These are phyloP conservation scores for Solanum medicagineum DNA, from an alignment of 257 asterid genomes.

Conservation along the genomic window DNA sequence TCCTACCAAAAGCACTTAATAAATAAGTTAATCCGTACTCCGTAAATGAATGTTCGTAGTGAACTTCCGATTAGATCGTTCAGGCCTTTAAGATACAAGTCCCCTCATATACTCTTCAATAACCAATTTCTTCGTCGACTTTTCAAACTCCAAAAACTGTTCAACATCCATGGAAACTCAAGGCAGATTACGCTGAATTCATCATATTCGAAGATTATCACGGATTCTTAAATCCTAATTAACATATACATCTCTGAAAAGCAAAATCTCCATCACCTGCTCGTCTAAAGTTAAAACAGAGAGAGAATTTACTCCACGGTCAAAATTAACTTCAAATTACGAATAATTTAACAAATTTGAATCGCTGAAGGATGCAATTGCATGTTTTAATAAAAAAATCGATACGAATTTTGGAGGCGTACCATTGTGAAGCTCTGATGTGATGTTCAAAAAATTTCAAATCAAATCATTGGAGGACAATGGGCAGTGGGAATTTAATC, in stretches of 20 bases:
- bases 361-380: not conserved
- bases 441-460: not conserved
- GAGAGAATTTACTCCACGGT: not conserved
- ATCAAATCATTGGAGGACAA: not conserved
- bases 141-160: not conserved
- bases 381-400: not conserved
- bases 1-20: not conserved
- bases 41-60: not conserved
- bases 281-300: not conserved
- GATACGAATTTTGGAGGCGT: not conserved
- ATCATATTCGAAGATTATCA: not conserved
- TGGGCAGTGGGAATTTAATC: not conserved
- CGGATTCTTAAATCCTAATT: not conserved
- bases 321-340: not conserved
- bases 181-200: not conserved
- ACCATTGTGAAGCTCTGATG: conserved; percentile 38
- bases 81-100: not conserved
- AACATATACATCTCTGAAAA: not conserved
- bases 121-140: not conserved
- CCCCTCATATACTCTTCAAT: not conserved
- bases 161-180: not conserved
- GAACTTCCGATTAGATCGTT: not conserved
- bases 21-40: not conserved
- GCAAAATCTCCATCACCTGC: not conserved
- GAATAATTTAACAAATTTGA: not conserved